phyloP scores from a whole-genome alignment of 345 rosid species.

The Eucalyptus polyanthemos region DNA sequence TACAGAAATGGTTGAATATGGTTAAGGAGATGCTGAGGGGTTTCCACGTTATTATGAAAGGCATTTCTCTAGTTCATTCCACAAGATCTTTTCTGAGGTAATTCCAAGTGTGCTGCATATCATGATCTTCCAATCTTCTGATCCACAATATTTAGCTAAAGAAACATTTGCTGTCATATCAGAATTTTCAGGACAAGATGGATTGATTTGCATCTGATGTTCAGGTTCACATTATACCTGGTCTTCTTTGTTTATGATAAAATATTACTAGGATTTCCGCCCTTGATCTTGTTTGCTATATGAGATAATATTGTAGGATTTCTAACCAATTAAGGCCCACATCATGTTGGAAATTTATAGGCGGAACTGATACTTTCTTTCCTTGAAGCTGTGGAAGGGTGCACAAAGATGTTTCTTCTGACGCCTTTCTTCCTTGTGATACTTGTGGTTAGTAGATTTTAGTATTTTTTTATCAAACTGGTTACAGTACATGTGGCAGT shows the following conservation, averaged over 20 bases:
- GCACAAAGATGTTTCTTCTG: slow-evolving; percentile 52
- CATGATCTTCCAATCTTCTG: not conserved
- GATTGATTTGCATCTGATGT: slow-evolving; percentile 43
- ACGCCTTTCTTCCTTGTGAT: slow-evolving; percentile 72
- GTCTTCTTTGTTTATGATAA: not conserved
- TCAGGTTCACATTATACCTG: slow-evolving; percentile 28
- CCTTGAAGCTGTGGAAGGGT: slow-evolving; percentile 73
- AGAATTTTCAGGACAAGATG: slow-evolving; percentile 64
- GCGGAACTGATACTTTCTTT: slow-evolving; percentile 59
- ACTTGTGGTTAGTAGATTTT: slow-evolving; percentile 43
- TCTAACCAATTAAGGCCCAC: not conserved
- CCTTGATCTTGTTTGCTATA: not conserved
- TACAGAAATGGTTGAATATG: slow-evolving; percentile 34
- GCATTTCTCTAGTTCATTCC: slow-evolving; percentile 82
- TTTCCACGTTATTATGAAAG: slow-evolving; percentile 37
- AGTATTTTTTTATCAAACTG: not conserved
- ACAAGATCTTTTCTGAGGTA: slow-evolving; percentile 68
- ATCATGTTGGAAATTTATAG: slow-evolving; percentile 11
- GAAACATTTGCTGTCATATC: slow-evolving; percentile 2
- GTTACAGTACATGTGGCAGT: not conserved
- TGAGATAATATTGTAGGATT: not conserved
- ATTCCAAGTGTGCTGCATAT: not conserved
- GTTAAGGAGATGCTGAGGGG: slow-evolving; percentile 33
- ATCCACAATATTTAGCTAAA: not conserved
- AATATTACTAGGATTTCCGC: not conserved